Base-by-base conservation (phyloP, 1,139 yeast species). In the Debaryomyces sp. region DNA sequence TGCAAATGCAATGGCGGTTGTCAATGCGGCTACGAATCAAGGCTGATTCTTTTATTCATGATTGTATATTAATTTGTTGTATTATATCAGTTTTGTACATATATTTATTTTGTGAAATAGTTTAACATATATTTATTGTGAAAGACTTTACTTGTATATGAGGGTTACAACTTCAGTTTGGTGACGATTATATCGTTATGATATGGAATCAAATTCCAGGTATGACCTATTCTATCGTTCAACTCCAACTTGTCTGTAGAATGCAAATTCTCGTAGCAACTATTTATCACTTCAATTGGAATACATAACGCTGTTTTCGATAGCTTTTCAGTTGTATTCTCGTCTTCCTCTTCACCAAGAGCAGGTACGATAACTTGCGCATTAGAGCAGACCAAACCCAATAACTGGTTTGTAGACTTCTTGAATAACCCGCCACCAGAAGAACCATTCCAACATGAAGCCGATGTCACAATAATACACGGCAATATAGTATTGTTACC, bases 401-500 rank as follows among this genome's bases (percentile, higher is more conserved):
- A 59, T 5, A 85, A 63, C 35, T 70, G 63, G 13, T 58, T 56
- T 8, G 69, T 63, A 0, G 56, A 43, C 2, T 50, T 41, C 47
- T 72, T 69, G 48, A 81, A 72, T 3, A 85, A 61, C 0, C 85
- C 89, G 0, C 92, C 92, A 0, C 92, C 92, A 1, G 88, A 82
- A 1, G 90, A 84, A 0, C 92, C 92, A 57, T 85, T 85, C 89
- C 90, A 86, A 63, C 90, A 85, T 9, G 84, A 75, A 0, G 89
- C 78, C 0, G 88, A 78, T 0, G 83, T 71, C 0, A 84, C 66
- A 1, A 83, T 55, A 64, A 86, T 61, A 0, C 77, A 68, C 1
- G 70, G 66, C 3, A 55, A 45, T 6, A 35, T 17, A n/a, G 47
- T 39, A 3, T 45, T 36, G 5, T 47, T 30, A 34, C 50, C 40